These are phyloP conservation scores for Phyllostachys edulis DNA, from an alignment of 176 grass and related monocot species.

Conservation along the genomic window DNA sequence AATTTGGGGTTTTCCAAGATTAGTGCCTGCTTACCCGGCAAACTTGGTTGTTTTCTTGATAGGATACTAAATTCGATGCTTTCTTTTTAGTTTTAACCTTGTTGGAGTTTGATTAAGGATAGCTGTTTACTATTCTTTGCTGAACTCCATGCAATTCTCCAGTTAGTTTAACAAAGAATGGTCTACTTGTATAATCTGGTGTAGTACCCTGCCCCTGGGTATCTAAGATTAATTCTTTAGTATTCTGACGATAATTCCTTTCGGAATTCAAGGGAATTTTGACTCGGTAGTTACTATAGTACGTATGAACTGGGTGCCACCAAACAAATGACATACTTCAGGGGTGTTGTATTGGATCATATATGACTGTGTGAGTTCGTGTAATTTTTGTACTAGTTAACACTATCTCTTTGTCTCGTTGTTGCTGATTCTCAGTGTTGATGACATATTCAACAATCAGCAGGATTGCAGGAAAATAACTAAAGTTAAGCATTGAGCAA, in stretches of 20 bases:
- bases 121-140: not conserved
- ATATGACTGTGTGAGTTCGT: not conserved
- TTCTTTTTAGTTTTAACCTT: not conserved
- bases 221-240: not conserved
- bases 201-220: not conserved
- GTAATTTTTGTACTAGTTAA: not conserved
- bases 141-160: not conserved
- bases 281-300: not conserved
- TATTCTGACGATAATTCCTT: not conserved
- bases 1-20: not conserved
- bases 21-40: not conserved
- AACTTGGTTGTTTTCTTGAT: not conserved
- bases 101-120: not conserved
- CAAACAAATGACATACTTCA: not conserved
- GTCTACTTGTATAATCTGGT: not conserved
- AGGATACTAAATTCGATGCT: not conserved
- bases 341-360: not conserved
- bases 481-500: slow-evolving; percentile 16
- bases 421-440: not conserved
- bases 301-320: not conserved
- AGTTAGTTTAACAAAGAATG: not conserved
- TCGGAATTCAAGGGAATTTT: not conserved
- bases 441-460: not conserved
- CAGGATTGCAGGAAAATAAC: slow-evolving; percentile 11
- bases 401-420: not conserved